Base-by-base conservation (phyloP, 225 moss, liverwort and hornwort genomes). In the Sphagnum tenellum region DNA sequence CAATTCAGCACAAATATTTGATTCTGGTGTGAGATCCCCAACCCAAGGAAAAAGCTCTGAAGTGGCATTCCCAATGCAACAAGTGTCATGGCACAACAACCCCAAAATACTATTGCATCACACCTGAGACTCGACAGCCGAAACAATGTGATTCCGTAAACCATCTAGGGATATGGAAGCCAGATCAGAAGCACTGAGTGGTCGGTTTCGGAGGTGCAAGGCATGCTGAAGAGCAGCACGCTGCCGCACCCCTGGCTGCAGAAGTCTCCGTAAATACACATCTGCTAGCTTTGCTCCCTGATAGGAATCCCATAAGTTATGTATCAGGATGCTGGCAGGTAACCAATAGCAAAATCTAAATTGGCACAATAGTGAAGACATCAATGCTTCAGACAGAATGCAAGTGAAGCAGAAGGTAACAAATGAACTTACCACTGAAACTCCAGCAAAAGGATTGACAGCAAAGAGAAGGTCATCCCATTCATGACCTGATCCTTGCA, bases 231-330 rank as follows among this genome's bases (percentile, higher is more conserved):
- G 89, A 64, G 93, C 76, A 53, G 80, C 79, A 59, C 76, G 85
- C 64, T 90, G 89, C 49, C 92, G 81, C 4, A 93, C 78, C 67
- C 92, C 93, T 45, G 92, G 93, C 72, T 98, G 93, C 71, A 98
- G 71, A 13, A 98, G 82, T 65, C 93, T 85, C 79, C 86, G 85
- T 47, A 98, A 68, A 66, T 92, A 98, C 53, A 98, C 72, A 69
- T 79, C 79, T 70, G 93, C 76, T 68, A 93, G 80, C 14, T 80
- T 8, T 69, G 81, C 67, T 67, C 75, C 76, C 85, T 85, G 85
- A 29, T 29, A 29, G 29, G 29, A 29, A 29, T 29, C 29, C 29
- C 29, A 29, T 29, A 29, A 29, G 29, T 29, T 29, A 29, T 29
- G 29, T 29, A 29, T 29, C 29, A 29, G 29, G 29, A 29, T 29